Conservation (phyloP, 2,329 filamentous ascomycete genomes). For the Paecilomyces niveus region DNA sequence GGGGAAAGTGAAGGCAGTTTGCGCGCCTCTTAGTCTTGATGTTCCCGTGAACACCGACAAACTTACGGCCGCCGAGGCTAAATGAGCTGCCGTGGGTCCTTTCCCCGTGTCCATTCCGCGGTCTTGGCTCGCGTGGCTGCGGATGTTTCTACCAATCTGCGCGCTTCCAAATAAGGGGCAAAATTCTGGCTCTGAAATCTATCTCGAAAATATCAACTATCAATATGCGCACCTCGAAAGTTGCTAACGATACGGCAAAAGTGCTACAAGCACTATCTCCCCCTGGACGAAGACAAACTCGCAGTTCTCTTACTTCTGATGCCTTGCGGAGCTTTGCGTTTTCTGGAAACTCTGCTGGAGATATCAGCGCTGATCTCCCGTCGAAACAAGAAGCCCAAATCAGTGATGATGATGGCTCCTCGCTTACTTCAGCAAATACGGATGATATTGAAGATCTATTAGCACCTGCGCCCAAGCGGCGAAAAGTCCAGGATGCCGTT, state of each 20-base stretch:
- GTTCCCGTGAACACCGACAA: background rate
- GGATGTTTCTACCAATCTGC: background rate
- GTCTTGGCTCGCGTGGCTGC: slow-evolving; percentile 1
- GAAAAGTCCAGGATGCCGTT: slow-evolving; percentile 37
- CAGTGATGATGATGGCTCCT: slow-evolving; percentile 22
- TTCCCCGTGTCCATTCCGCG: slow-evolving; percentile 1
- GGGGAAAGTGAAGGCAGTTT: background rate
- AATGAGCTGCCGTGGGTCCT: slow-evolving; percentile 4
- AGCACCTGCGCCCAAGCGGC: slow-evolving; percentile 38
- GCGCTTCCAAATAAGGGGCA: background rate
- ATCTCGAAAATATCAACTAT: background rate
- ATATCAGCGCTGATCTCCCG: slow-evolving; percentile 13
- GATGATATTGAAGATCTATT: slow-evolving; percentile 54
- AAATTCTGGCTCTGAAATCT: slow-evolving; percentile 6
- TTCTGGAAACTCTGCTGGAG: slow-evolving; percentile 9
- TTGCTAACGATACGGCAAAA: slow-evolving; percentile 53
- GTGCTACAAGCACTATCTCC: slow-evolving; percentile 45
- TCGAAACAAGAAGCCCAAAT: slow-evolving; percentile 20
- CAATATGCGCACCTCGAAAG: slow-evolving; percentile 50
- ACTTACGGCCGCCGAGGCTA: slow-evolving; percentile 2
- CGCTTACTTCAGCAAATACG: slow-evolving; percentile 28
- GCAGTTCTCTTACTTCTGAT: slow-evolving; percentile 30
- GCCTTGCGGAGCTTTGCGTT: slow-evolving; percentile 21
- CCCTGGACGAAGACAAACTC: slow-evolving; percentile 35
- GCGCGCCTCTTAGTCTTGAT: background rate